Evolutionary conservation across 768 basidiomycete genomes (phyloP), one percentile per base, ranked within the genome.

Genomic region (Lactifluus piperatus): DNA sequence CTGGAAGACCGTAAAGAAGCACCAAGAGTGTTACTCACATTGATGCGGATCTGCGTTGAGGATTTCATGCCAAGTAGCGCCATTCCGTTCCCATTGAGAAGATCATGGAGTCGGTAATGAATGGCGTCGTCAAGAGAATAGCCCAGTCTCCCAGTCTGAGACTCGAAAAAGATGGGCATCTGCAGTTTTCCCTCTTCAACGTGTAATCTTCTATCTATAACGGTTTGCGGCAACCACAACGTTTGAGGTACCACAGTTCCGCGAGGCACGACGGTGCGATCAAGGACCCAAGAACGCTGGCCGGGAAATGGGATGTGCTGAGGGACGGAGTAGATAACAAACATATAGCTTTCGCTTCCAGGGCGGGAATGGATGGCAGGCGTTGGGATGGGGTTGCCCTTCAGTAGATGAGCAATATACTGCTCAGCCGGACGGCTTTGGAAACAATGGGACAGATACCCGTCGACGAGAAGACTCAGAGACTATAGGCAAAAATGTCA

Each of bases 161-260:
- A 22, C 16, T 34, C 20, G 39, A 62, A 60, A 14, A 54, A 60
- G 24, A 62, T 62, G 22, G 61, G 61, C 13, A 37, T 27, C 16
- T 60, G 57, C 10, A 62, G 20, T n/a, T n/a, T 39, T 3, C 51
- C 51, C n/a, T 54, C 46, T 9, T 20, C 10, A 18, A 60, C 61
- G 18, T 62, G 41, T 2, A 52, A 46, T 20, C 20, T 50, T 44
- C 13, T 10, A 22, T 62, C 60, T 11, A 39, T 49, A 1, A 32
- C 5, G 13, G 29, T 43, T 2, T 45, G 56, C 8, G 60, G 60
- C 0, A 6, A 2, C 60, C 60, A 61, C 29, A 61, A 29, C 10
- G 18, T 47, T 34, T 61, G 60, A 20, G 60, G 60, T 3, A 61
- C 56, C 27, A 61, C 43, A 2, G 56, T 60, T n/a, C 58, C 58